Percentiles rank a stretch among this genome's conserved stretches.
These are phyloP conservation scores for Smallanthus sonchifolius DNA, from an alignment of 129 eudicot species.

Conservation along the genomic window DNA sequence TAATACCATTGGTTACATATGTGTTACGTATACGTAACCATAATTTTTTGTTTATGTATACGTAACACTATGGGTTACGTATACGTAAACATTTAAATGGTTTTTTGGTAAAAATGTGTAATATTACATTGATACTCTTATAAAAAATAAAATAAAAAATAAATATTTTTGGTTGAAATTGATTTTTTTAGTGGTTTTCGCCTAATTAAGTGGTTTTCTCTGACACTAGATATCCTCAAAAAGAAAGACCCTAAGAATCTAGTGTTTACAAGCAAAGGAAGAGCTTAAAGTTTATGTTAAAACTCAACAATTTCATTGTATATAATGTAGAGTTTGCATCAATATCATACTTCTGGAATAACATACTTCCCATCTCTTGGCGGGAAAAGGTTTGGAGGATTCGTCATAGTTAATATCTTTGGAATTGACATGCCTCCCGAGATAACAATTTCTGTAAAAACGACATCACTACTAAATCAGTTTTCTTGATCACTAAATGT, in stretches of 20 bases:
- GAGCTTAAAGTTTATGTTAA: slow-evolving; percentile 8
- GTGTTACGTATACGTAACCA: too few species aligned
- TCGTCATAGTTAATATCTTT: slow-evolving; percentile 50
- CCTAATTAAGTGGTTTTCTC: not conserved
- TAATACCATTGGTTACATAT: too few species aligned
- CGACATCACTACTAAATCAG: not conserved
- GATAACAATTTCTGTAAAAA: slow-evolving; percentile 69
- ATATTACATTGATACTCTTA: too few species aligned
- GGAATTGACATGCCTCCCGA: slow-evolving; percentile 93
- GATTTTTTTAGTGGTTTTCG: too few species aligned
- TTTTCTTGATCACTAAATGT: not conserved
- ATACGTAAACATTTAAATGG: too few species aligned
- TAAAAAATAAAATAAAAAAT: too few species aligned
- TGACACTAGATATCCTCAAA: not conserved
- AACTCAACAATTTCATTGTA: not conserved
- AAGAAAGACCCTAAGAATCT: slow-evolving; percentile 6
- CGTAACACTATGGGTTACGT: too few species aligned
- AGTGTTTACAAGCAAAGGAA: slow-evolving; percentile 12
- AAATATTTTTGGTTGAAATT: too few species aligned
- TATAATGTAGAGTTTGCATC: not conserved
- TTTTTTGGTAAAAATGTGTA: too few species aligned
- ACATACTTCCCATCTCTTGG: slow-evolving; percentile 52
- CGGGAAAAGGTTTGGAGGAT: slow-evolving; percentile 32
- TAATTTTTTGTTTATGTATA: too few species aligned
- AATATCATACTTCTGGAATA: slow-evolving; percentile 45